phyloP scores from a whole-genome alignment of 306 rosid species.

The Delonix regia region DNA sequence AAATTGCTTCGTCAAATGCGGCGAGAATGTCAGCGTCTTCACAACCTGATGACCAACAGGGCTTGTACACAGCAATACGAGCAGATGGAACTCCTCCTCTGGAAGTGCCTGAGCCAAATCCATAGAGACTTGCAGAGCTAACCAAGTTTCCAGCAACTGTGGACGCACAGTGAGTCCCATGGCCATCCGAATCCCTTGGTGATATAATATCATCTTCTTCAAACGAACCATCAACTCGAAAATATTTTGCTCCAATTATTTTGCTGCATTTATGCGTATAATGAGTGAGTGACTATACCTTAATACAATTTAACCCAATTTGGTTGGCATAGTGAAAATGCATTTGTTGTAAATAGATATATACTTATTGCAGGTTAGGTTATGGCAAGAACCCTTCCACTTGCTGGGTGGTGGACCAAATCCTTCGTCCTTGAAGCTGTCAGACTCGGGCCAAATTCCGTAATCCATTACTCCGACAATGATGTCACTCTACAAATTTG shows the following conservation, averaged over 20 bases:
- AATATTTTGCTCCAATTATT: conserved; percentile 50
- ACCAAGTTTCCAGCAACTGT: conserved; percentile 42
- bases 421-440: conserved; percentile 37
- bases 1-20: conserved; percentile 49
- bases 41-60: conserved; percentile 24
- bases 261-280: conserved; percentile 24
- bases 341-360: neutral
- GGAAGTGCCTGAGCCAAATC: conserved; percentile 42
- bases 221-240: neutral
- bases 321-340: too few species aligned
- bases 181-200: conserved; percentile 47
- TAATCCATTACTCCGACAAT: conserved; percentile 28
- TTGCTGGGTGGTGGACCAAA: conserved; percentile 42
- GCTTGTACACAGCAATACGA: conserved; percentile 30
- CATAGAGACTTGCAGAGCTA: conserved; percentile 31
- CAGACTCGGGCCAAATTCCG: conserved; percentile 42
- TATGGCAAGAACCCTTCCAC: conserved; percentile 40
- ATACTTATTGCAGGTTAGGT: conserved; percentile 44
- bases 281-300: too few species aligned
- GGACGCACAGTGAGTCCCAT: conserved; percentile 55
- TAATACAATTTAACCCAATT: neutral
- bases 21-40: conserved; percentile 12
- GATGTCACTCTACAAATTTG: conserved; percentile 1
- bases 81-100: conserved; percentile 32
- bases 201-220: conserved; percentile 6